phyloP scores from a whole-genome alignment of 176 grass and related monocot species.

The Panicum miliaceum region DNA sequence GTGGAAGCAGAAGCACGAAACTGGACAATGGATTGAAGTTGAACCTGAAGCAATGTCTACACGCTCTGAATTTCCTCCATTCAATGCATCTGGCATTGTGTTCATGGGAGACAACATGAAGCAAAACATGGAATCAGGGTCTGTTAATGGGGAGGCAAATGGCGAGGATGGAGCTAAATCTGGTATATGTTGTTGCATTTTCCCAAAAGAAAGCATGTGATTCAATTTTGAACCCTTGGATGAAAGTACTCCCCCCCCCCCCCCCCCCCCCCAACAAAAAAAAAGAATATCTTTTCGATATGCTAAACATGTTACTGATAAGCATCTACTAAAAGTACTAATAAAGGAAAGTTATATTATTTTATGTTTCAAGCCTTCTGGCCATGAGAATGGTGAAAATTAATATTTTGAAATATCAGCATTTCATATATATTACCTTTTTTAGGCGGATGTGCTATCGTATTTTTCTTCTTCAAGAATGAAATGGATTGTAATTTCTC shows the following conservation, averaged over 20 bases:
- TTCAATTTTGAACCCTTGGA: slow-evolving; percentile 23
- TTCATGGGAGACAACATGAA: slow-evolving; percentile 69
- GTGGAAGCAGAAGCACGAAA: slow-evolving; percentile 98
- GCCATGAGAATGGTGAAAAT: not conserved
- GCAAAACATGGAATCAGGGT: slow-evolving; percentile 45
- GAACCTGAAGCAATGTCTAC: slow-evolving; percentile 89
- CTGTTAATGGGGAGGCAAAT: slow-evolving; percentile 56
- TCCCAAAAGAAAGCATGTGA: not conserved
- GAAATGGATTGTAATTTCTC: not conserved
- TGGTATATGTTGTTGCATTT: slow-evolving; percentile 54
- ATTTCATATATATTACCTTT: not conserved
- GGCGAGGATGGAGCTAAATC: slow-evolving; percentile 68
- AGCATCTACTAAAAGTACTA: slow-evolving; percentile 19
- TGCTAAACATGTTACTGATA: not conserved
- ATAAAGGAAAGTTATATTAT: not conserved
- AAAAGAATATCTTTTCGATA: not conserved
- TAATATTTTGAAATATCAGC: slow-evolving; percentile 12
- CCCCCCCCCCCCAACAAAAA: too few species aligned
- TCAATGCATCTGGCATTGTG: slow-evolving; percentile 78
- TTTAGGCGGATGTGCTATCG: slow-evolving; percentile 4
- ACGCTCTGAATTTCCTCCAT: slow-evolving; percentile 87
- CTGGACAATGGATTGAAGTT: slow-evolving; percentile 98
- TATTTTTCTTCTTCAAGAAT: slow-evolving; percentile 15
- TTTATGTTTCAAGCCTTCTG: not conserved
- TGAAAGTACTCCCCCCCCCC: not conserved